Evolutionary conservation across 2,329 filamentous ascomycete species (phyloP), one percentile per base, ranked within the genome.

Genomic region (Trichoderma gracile): DNA sequence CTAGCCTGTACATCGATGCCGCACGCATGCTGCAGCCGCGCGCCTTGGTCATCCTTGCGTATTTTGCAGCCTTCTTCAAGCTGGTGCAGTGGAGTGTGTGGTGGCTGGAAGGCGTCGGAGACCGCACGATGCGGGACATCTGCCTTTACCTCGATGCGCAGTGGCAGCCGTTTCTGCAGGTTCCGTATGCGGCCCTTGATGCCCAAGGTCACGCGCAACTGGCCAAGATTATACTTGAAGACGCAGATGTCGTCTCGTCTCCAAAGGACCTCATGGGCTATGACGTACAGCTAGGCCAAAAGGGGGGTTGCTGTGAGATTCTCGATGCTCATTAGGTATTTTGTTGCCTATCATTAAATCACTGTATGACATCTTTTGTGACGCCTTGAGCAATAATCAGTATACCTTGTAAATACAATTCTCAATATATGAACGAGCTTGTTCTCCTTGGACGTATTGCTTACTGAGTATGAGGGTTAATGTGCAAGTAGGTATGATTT

Each of bases 11-110:
- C 61, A 71, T 84, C 61, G 74, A 79, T 2, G 73, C 84, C 7
- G 78, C 78, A 1, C 75, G 77, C 15, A 67, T 77, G 25, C 73
- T 71, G 53, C 75, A 78, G 1, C 80, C 81, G 0, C 78, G 80
- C 30, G 79, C 82, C 2, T 74, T 86, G 0, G 67, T 86, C 57
- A 82, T 86, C 43, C 58, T 86, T 12, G 82, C 82, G 1, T 76
- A 86, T 67, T 84, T 84, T 65, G 75, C 83, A 6, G 76, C 77
- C 52, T 86, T 86, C 62, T 70, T 79, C 57, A 85, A 83, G 70
- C 59, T 83, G 21, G 46, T 64, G 1, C 2, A 72, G 75, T 12
- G 59, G 67, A 66, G 67, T 1, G 68, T 81, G 4, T 86, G 84
- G 84, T 86, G 84, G 84, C 73, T 83, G 61, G 63, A 68, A 3